A percentile compares a stretch with the other conserved stretches of the same genome.
phyloP scores from a whole-genome alignment of 2,329 filamentous ascomycete genomes.

The Curvularia sp. region DNA sequence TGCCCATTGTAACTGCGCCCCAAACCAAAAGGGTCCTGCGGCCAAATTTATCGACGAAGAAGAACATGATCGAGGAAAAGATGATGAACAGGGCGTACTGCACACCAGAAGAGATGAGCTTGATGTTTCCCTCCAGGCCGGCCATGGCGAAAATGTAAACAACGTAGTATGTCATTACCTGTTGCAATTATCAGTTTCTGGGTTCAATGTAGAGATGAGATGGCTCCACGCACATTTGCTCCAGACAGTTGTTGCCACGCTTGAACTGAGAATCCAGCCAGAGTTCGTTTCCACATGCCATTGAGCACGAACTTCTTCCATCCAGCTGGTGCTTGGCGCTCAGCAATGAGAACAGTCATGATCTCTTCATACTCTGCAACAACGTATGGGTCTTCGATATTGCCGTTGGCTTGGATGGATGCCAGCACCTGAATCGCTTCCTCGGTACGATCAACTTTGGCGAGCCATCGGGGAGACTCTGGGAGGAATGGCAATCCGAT shows the following conservation, averaged over 20 bases:
- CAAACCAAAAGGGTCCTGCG: slow-evolving; percentile 71
- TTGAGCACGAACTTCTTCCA: slow-evolving; percentile 76
- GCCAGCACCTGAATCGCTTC: slow-evolving; percentile 52
- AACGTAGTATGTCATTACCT: slow-evolving; percentile 34
- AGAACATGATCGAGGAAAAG: slow-evolving; percentile 77
- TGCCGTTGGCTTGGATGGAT: slow-evolving; percentile 61
- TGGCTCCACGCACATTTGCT: slow-evolving; percentile 73
- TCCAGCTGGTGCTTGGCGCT: slow-evolving; percentile 72
- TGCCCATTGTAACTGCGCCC: slow-evolving; percentile 69
- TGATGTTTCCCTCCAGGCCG: slow-evolving; percentile 64
- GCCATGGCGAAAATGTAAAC: slow-evolving; percentile 75
- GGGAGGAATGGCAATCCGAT: slow-evolving; percentile 61
- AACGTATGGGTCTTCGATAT: slow-evolving; percentile 70
- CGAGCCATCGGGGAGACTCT: slow-evolving; percentile 56
- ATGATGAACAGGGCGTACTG: slow-evolving; percentile 81
- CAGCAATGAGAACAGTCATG: slow-evolving; percentile 74
- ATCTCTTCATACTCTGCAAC: slow-evolving; percentile 74
- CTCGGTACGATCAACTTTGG: slow-evolving; percentile 55
- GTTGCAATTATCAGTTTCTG: not conserved
- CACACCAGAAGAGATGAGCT: slow-evolving; percentile 71
- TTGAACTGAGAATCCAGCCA: slow-evolving; percentile 74
- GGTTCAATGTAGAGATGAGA: not conserved
- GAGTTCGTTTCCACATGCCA: slow-evolving; percentile 73
- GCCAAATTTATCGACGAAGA: slow-evolving; percentile 78
- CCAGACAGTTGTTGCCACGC: slow-evolving; percentile 79